phyloP scores from a whole-genome alignment of 352 stramenopile species.

The Globisporangium okanoganense region DNA sequence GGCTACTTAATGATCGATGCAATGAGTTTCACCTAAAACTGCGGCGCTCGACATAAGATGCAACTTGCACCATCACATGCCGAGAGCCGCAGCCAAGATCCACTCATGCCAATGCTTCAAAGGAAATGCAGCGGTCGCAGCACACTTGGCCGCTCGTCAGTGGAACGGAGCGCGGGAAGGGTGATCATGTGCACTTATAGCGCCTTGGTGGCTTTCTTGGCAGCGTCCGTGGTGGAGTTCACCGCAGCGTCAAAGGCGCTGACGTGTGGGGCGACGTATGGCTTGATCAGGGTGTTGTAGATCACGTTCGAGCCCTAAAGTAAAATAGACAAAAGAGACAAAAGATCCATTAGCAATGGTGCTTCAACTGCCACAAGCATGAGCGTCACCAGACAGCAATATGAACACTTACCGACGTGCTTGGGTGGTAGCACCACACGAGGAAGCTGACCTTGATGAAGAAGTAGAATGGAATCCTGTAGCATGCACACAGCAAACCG shows the following conservation, averaged over 20 bases:
- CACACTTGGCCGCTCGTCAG: background rate
- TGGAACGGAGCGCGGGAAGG: too few species aligned
- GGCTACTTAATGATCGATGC: too few species aligned
- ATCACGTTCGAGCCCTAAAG: slow-evolving; percentile 73
- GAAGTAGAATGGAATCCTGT: slow-evolving; percentile 84
- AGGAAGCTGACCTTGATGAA: slow-evolving; percentile 86
- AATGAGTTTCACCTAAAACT: background rate
- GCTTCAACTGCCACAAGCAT: background rate
- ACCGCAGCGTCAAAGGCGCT: slow-evolving; percentile 59
- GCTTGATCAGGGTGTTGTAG: slow-evolving; percentile 83
- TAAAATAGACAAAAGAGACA: background rate
- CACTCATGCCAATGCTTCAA: background rate
- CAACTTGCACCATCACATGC: background rate
- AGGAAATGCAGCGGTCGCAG: background rate
- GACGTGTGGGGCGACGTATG: slow-evolving; percentile 74
- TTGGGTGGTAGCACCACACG: slow-evolving; percentile 82
- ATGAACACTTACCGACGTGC: slow-evolving; percentile 38
- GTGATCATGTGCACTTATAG: slow-evolving; percentile 24
- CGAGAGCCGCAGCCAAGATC: background rate
- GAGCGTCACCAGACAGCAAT: too few species aligned
- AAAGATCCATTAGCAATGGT: background rate
- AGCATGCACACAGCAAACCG: background rate
- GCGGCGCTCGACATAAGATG: background rate
- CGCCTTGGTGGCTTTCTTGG: slow-evolving; percentile 42
- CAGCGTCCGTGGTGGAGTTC: slow-evolving; percentile 45